These are phyloP conservation scores for Teratosphaeria nubilosa DNA, from an alignment of 2,329 filamentous ascomycete species.

Conservation along the genomic window DNA sequence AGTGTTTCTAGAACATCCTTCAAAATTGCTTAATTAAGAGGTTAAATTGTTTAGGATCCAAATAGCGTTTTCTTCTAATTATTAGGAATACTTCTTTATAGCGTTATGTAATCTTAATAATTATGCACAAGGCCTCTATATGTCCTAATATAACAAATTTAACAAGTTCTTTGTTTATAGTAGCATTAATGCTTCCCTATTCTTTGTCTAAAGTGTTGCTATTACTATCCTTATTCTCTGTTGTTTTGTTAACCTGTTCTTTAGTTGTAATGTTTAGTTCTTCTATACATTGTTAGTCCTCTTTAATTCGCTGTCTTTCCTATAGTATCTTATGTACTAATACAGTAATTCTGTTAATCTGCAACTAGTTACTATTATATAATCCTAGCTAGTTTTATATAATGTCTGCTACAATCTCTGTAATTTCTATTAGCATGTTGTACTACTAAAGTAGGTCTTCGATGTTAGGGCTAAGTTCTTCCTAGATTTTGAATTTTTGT, in stretches of 20 bases:
- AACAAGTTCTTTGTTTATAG: neutral
- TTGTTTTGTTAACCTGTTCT: neutral
- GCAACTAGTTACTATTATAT: neutral
- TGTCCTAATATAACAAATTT: neutral
- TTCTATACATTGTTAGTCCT: neutral
- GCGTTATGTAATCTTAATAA: neutral
- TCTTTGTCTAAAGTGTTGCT: neutral
- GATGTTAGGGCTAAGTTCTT: too few species aligned
- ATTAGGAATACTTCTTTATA: neutral
- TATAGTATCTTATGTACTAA: neutral
- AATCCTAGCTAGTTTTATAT: too few species aligned
- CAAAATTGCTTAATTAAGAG: slow-evolving; percentile 1
- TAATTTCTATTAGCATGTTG: too few species aligned
- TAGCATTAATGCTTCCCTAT: neutral
- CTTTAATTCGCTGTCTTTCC: neutral
- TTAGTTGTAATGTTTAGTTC: neutral
- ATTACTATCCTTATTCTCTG: neutral
- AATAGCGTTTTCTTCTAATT: slow-evolving; percentile 1
- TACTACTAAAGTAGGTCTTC: too few species aligned
- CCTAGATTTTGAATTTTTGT: too few species aligned
- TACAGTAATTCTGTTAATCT: neutral
- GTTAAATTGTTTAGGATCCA: slow-evolving; percentile 5
- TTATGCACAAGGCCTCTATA: neutral
- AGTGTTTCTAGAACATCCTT: too few species aligned
- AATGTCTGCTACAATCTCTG: too few species aligned